phyloP scores from a whole-genome alignment of 768 basidiomycete species.

The Lactifluus hygrophoroides region DNA sequence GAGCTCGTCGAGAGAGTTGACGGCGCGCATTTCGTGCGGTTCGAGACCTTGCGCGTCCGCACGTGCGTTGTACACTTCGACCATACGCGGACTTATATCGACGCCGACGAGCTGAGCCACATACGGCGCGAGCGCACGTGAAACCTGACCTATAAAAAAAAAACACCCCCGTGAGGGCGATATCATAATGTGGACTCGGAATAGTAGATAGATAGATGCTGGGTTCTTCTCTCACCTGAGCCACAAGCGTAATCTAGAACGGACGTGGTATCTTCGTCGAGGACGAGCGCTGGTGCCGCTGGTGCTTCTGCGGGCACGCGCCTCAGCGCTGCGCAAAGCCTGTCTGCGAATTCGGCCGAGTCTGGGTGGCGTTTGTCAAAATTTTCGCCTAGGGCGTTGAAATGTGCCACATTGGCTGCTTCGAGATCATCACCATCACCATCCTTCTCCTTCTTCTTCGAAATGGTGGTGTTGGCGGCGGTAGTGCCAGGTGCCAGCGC shows the following conservation, averaged over 20 bases:
- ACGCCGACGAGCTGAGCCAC: constrained; percentile 60
- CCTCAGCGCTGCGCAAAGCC: neutral
- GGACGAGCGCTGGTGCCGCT: too few species aligned
- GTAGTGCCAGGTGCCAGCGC: neutral
- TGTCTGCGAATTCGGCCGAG: neutral
- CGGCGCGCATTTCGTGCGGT: constrained; percentile 56
- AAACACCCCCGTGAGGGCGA: too few species aligned
- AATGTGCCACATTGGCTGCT: constrained; percentile 8
- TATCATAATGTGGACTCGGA: too few species aligned
- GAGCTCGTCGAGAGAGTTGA: constrained; percentile 44
- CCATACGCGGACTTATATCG: constrained; percentile 66
- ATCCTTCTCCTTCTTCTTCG: neutral
- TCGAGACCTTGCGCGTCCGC: constrained; percentile 53
- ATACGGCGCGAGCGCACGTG: constrained; percentile 50
- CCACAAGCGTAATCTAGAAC: constrained; percentile 17
- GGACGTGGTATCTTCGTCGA: neutral
- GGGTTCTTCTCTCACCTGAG: constrained; percentile 8
- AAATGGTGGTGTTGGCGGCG: neutral
- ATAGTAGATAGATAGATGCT: too few species aligned
- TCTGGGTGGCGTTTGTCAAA: constrained; percentile 4
- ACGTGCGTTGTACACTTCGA: constrained; percentile 54
- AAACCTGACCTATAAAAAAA: constrained; percentile 44
- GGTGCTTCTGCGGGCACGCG: too few species aligned
- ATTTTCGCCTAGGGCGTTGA: neutral
- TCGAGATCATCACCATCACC: neutral